phyloP scores from a whole-genome alignment of 73 alveolate species.

The Tetrahymena thermophila region DNA sequence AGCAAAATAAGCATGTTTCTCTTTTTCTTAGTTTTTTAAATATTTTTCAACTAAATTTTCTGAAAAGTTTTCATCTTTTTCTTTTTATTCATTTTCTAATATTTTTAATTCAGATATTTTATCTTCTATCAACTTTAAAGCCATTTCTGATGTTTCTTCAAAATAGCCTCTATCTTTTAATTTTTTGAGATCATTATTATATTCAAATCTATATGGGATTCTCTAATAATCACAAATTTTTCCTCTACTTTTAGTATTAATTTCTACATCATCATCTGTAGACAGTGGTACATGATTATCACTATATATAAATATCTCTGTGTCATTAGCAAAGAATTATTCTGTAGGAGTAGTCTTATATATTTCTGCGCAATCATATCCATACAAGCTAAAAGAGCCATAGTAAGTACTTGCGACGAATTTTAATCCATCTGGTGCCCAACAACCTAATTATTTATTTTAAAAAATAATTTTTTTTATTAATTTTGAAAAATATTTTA shows the following conservation, averaged over 20 bases:
- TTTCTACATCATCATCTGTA: constrained; percentile 33
- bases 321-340: constrained; percentile 31
- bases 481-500: too few relatives aligned
- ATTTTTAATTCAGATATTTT: not conserved
- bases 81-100: not conserved
- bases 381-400: constrained; percentile 43
- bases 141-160: not conserved
- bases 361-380: constrained; percentile 18
- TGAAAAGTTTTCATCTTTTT: not conserved
- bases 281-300: constrained; percentile 33
- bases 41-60: not conserved
- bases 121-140: not conserved
- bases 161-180: not conserved
- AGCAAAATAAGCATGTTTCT: not conserved
- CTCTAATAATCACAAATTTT: constrained; percentile 34
- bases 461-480: not conserved
- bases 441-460: constrained; percentile 3
- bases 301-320: constrained; percentile 18
- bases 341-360: constrained; percentile 27
- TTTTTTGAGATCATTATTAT: constrained; percentile 1
- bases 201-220: constrained; percentile 34
- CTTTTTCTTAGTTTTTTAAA: not conserved
- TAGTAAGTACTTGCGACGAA: constrained; percentile 25
- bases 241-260: constrained; percentile 25
- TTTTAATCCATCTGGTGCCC: constrained; percentile 33